These are phyloP conservation scores for Lasiodiplodia citricola DNA, from an alignment of 2,329 filamentous ascomycete genomes.

Conservation along the genomic window DNA sequence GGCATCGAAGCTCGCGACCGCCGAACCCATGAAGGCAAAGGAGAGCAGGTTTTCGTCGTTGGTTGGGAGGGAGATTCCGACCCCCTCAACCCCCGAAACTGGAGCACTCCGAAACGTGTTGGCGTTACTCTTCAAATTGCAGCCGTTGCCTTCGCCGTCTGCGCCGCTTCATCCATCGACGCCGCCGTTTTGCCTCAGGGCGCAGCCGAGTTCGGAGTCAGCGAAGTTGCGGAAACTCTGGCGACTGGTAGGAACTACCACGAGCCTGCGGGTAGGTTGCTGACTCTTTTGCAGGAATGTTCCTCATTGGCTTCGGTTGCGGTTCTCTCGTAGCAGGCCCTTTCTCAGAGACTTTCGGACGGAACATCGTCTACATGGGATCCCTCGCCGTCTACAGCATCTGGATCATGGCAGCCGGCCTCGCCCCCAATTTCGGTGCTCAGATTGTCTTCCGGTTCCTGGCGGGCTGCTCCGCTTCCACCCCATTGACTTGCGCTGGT, in stretches of 20 bases:
- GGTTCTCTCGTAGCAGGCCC: constrained; percentile 57
- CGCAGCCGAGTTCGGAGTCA: constrained; percentile 54
- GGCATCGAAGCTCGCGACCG: constrained; percentile 45
- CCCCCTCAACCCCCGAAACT: constrained; percentile 46
- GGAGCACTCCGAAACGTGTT: constrained; percentile 37
- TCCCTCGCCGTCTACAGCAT: constrained; percentile 55
- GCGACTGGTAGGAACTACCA: constrained; percentile 46
- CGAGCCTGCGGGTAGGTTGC: background rate
- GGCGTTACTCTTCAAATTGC: constrained; percentile 42
- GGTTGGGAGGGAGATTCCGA: constrained; percentile 44
- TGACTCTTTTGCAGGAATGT: constrained; percentile 31
- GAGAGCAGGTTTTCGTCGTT: constrained; percentile 47
- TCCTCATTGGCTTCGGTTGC: constrained; percentile 49
- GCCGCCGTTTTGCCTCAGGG: constrained; percentile 55
- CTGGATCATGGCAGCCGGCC: constrained; percentile 55
- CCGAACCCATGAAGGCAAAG: constrained; percentile 42
- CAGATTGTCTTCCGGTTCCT: constrained; percentile 58
- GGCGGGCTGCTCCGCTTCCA: constrained; percentile 55
- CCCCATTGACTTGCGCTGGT: constrained; percentile 53
- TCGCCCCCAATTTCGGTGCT: constrained; percentile 53
- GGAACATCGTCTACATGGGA: constrained; percentile 55
- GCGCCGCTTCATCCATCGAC: constrained; percentile 59
- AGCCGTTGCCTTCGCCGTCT: constrained; percentile 55
- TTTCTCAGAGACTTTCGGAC: constrained; percentile 27
- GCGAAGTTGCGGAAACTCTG: constrained; percentile 57